Conservation (phyloP, 305 asterid species). For the Fraxinus nigra region DNA sequence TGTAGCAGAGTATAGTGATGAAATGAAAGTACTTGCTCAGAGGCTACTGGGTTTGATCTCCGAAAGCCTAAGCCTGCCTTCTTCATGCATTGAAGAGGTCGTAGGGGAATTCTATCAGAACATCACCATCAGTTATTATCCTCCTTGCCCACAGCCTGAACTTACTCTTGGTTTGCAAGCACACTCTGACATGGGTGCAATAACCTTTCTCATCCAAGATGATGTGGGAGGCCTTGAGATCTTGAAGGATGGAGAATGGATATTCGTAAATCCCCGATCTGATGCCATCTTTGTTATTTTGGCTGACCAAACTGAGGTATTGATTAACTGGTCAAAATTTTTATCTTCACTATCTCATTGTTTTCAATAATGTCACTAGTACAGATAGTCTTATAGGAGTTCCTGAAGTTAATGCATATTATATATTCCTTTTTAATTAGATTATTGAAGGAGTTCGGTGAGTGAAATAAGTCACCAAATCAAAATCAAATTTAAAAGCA, state of each 20-base stretch:
- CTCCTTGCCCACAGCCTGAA: slow-evolving; percentile 94
- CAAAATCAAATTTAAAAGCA: background rate
- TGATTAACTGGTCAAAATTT: background rate
- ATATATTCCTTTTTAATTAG: background rate
- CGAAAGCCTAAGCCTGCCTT: slow-evolving; percentile 60
- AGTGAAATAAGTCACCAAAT: background rate
- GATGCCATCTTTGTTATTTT: slow-evolving; percentile 75
- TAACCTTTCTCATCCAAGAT: slow-evolving; percentile 89
- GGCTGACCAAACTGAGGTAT: slow-evolving; percentile 95
- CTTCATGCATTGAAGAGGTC: slow-evolving; percentile 53
- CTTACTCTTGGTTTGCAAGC: slow-evolving; percentile 95
- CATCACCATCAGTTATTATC: slow-evolving; percentile 81
- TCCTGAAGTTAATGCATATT: background rate
- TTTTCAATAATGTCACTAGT: background rate
- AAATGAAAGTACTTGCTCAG: slow-evolving; percentile 60
- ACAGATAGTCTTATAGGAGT: background rate
- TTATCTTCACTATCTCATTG: background rate
- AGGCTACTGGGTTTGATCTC: slow-evolving; percentile 62
- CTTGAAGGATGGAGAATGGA: slow-evolving; percentile 78
- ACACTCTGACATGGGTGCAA: slow-evolving; percentile 81
- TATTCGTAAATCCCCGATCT: slow-evolving; percentile 47
- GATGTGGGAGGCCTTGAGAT: slow-evolving; percentile 92
- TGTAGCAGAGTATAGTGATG: slow-evolving; percentile 65
- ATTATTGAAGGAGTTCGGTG: slow-evolving; percentile 3
- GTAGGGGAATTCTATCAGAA: slow-evolving; percentile 84